Evolutionary conservation across 768 basidiomycete species (phyloP), one percentile per base, ranked within the genome.

Genomic region (Porphyrellus cyaneotinctus): DNA sequence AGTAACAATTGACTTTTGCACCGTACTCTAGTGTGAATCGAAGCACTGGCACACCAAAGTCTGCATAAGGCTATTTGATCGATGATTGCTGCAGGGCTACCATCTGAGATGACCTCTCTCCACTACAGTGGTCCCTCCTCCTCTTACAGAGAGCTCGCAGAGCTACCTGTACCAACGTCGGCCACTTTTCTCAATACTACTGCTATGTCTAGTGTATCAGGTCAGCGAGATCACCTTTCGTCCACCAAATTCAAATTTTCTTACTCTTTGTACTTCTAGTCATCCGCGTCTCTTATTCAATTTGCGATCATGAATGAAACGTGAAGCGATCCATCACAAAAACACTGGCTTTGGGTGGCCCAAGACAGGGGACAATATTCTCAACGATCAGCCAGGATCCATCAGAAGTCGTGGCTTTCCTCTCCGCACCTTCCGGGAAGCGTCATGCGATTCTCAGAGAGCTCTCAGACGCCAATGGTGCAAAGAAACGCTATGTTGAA

Each of bases 401-500:
- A 3, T 46, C 66, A 0, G 77, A 80, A 44, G 61, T 77, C 26
- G 56, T 77, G 20, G 74, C 70, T 5, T 70, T 74, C 17, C 60
- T 68, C 6, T 50, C 69, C 13, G 84, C 84, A 9, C 72, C 76
- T 0, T 74, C 71, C 7, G 70, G 70, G 17, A 62, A 61, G 20
- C 68, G 68, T 14, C 70, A 74, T 2, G 85, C 78, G 1, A 56
- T 80, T 33, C 71, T 87, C 30, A 74, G 78, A 8, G 72, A 73
- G 28, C 57, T 63, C 43, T 3, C 63, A 1, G 66, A 69, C 9
- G 31, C 66, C 3, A 57, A 51, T 9, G 61, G 51, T 26, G 33
- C 45, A 26, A 72, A 75, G 54, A 79, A 74, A 54, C 74, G 83
- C 31, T 79, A 73, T 47, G 75, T 87, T 0, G 86, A 88, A 63